Conservation (phyloP, 495 filamentous ascomycete species). For the Penicillium manginii region DNA sequence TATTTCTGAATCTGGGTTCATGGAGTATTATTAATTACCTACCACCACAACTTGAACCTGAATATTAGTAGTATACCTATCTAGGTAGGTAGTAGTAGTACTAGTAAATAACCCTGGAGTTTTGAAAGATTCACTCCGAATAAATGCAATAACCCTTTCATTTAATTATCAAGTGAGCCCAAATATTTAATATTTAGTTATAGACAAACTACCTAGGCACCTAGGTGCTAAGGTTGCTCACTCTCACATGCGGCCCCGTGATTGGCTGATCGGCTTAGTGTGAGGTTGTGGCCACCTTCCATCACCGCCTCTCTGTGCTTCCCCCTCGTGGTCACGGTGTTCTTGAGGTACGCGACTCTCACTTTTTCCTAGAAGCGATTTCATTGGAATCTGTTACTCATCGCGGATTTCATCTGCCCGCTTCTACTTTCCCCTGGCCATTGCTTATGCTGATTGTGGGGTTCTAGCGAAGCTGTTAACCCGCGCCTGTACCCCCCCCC, state of each 20-base stretch:
- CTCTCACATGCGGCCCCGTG: constrained; percentile 32
- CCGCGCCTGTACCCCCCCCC: constrained; percentile 21
- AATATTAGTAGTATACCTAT: too few relatives aligned
- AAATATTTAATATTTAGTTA: neutral
- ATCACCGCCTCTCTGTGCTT: constrained; percentile 34
- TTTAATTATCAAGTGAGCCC: neutral
- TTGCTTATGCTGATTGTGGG: constrained; percentile 33
- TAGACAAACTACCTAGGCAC: neutral
- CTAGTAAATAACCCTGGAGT: too few relatives aligned
- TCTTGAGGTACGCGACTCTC: constrained; percentile 8
- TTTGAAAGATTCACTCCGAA: too few relatives aligned
- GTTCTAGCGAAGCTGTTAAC: constrained; percentile 36
- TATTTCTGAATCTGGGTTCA: too few relatives aligned
- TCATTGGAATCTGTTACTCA: neutral
- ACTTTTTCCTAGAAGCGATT: constrained; percentile 3
- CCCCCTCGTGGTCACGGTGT: constrained; percentile 18
- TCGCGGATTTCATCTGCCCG: constrained; percentile 1
- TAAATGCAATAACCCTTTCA: too few relatives aligned
- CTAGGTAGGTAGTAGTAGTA: too few relatives aligned
- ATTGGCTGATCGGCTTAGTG: constrained; percentile 43
- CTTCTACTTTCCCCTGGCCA: constrained; percentile 1
- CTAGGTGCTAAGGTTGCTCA: too few relatives aligned
- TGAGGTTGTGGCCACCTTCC: constrained; percentile 38
- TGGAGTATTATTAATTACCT: too few relatives aligned
- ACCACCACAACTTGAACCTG: too few relatives aligned